Percentiles rank a stretch among this genome's conserved stretches.
These are phyloP conservation scores for Rhododendron kiyosumense DNA, from an alignment of 148 eudicot genomes.

Conservation along the genomic window DNA sequence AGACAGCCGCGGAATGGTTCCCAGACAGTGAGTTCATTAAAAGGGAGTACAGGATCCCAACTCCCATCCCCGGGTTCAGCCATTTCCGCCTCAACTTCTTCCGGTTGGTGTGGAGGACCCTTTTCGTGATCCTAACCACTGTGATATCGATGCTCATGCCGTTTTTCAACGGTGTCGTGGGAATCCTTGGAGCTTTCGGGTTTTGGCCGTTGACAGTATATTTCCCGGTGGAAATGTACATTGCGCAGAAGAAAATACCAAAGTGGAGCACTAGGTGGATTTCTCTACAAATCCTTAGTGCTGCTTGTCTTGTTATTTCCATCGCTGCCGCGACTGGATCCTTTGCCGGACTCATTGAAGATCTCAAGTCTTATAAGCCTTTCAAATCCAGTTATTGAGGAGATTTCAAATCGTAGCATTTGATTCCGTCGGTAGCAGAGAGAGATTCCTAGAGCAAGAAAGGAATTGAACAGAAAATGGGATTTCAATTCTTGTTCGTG, in stretches of 20 bases:
- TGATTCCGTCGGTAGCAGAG: background rate
- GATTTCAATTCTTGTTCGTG: background rate
- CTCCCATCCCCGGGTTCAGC: conserved; percentile 15
- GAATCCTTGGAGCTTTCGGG: conserved; percentile 40
- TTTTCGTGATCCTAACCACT: conserved; percentile 26
- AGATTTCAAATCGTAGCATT: background rate
- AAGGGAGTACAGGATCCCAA: conserved; percentile 18
- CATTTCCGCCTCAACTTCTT: conserved; percentile 25
- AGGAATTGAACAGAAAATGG: background rate
- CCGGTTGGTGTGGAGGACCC: conserved; percentile 33
- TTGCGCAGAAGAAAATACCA: conserved; percentile 24
- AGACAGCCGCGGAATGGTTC: conserved; percentile 9
- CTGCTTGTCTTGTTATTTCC: conserved; percentile 27
- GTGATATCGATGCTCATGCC: conserved; percentile 40
- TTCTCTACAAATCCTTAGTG: conserved; percentile 29
- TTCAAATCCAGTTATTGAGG: conserved; percentile 22
- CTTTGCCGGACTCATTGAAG: conserved; percentile 27
- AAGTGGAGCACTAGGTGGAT: conserved; percentile 38
- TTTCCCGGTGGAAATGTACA: conserved; percentile 49
- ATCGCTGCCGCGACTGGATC: conserved; percentile 37
- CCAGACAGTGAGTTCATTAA: conserved; percentile 20
- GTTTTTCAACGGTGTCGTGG: conserved; percentile 38
- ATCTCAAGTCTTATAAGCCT: conserved; percentile 30
- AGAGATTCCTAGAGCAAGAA: background rate
- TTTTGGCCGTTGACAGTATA: conserved; percentile 41